A percentile compares a stretch with the other conserved stretches of the same genome.
phyloP scores from a whole-genome alignment of 1,139 yeast genomes.

The Suhomyces maxii region DNA sequence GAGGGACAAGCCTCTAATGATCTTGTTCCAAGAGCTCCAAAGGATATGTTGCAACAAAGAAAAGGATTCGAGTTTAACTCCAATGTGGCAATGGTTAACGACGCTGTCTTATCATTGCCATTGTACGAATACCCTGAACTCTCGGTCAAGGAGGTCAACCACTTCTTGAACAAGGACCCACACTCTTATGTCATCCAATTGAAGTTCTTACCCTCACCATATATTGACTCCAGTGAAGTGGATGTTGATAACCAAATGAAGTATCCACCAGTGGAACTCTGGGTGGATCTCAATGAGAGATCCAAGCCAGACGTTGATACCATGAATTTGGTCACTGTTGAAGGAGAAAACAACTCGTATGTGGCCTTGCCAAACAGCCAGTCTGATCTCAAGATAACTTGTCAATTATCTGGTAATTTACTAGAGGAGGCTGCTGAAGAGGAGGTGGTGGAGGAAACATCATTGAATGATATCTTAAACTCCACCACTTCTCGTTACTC shows the following conservation, averaged over 20 bases:
- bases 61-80: conserved; percentile 38
- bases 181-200: conserved; percentile 37
- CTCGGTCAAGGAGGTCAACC: conserved; percentile 22
- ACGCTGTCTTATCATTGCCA: conserved; percentile 39
- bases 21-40: conserved; percentile 5
- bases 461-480: conserved; percentile 20
- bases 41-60: background rate
- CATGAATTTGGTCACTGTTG: conserved; percentile 46
- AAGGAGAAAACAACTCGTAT: conserved; percentile 44
- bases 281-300: conserved; percentile 46
- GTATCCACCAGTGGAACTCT: conserved; percentile 56
- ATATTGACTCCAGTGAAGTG: conserved; percentile 17
- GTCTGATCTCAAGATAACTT: conserved; percentile 48
- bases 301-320: conserved; percentile 42
- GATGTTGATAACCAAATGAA: conserved; percentile 21
- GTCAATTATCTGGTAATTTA: conserved; percentile 40
- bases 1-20: conserved; percentile 16
- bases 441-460: conserved; percentile 6
- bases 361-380: conserved; percentile 40
- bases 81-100: conserved; percentile 41
- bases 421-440: conserved; percentile 14
- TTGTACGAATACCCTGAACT: conserved; percentile 22
- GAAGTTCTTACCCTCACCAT: conserved; percentile 50
- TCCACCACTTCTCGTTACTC: conserved; percentile 35
- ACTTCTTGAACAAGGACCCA: conserved; percentile 19